Conservation (phyloP, 2,329 filamentous ascomycete species). For the Penicillium italicum region DNA sequence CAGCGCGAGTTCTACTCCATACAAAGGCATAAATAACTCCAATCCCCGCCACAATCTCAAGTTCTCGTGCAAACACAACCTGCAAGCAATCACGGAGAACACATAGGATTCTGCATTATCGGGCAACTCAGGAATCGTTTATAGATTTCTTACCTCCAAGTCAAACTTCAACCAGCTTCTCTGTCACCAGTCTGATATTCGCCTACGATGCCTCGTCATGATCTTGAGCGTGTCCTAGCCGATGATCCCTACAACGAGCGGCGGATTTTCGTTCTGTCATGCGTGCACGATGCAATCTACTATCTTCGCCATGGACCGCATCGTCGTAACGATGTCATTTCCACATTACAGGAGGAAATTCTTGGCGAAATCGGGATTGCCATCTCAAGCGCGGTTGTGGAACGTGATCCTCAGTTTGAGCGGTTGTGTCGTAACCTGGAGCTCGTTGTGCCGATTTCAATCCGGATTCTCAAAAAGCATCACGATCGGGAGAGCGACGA, state of each 20-base stretch:
- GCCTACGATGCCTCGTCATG: neutral
- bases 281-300: conserved; percentile 1
- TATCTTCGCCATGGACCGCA: neutral
- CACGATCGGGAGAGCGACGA: neutral
- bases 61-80: neutral
- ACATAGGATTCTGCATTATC: no score
- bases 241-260: neutral
- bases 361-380: neutral
- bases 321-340: neutral
- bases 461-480: neutral
- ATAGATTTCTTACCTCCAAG: neutral
- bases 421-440: neutral
- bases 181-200: neutral
- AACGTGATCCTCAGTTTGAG: neutral
- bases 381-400: neutral
- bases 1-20: neutral
- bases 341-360: neutral
- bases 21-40: neutral
- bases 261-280: neutral
- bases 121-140: neutral
- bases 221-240: neutral
- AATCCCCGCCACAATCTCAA: neutral
- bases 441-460: neutral
- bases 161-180: neutral
- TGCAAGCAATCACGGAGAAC: neutral